phyloP scores from a whole-genome alignment of 1,284 basidiomycete genomes.

The Microstroma glucosiphilum region DNA sequence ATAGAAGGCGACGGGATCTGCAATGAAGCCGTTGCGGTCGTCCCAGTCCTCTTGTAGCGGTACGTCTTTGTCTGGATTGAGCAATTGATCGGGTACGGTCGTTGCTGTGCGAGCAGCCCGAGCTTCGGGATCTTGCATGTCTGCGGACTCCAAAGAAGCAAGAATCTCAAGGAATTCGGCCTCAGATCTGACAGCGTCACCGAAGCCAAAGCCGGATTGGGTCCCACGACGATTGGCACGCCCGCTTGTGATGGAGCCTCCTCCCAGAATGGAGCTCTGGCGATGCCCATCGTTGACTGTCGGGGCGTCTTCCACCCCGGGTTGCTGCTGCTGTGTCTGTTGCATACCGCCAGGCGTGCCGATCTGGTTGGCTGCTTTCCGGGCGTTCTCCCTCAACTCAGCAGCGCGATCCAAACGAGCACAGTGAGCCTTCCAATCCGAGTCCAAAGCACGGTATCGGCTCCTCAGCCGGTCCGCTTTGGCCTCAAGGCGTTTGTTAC shows the following conservation, averaged over 20 bases:
- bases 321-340: background rate
- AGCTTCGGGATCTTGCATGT: slow-evolving; percentile 80
- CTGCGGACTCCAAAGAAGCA: slow-evolving; percentile 82
- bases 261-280: background rate
- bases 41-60: slow-evolving; percentile 62
- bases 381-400: slow-evolving; percentile 27
- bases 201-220: slow-evolving; percentile 54
- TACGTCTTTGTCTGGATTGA: slow-evolving; percentile 58
- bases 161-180: slow-evolving; percentile 96
- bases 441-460: slow-evolving; percentile 36
- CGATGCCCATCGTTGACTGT: background rate
- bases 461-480: slow-evolving; percentile 33
- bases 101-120: slow-evolving; percentile 83
- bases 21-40: slow-evolving; percentile 75
- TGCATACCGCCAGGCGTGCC: slow-evolving; percentile 19
- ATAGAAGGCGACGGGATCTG: slow-evolving; percentile 67
- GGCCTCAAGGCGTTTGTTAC: slow-evolving; percentile 31
- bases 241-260: slow-evolving; percentile 13
- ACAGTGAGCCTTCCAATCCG: slow-evolving; percentile 43
- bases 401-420: slow-evolving; percentile 33
- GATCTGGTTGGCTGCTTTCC: slow-evolving; percentile 2
- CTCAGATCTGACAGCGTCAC: slow-evolving; percentile 87
- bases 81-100: slow-evolving; percentile 82
- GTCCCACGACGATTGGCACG: slow-evolving; percentile 31
- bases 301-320: slow-evolving; percentile 1